Base-by-base conservation (phyloP, 768 basidiomycete genomes). In the Nidularia sp. region DNA sequence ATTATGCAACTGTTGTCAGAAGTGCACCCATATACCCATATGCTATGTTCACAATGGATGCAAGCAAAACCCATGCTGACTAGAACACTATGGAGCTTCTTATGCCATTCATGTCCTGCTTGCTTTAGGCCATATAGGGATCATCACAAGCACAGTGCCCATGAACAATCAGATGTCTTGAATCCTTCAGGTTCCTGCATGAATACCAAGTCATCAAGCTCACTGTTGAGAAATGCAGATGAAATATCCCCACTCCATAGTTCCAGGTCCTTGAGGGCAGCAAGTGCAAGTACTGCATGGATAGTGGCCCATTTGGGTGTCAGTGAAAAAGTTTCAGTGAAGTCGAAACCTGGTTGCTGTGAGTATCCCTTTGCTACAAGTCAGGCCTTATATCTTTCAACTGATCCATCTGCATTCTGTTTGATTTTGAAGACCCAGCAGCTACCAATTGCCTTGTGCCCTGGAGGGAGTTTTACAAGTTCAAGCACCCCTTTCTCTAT, bases 111-210 rank as follows among this genome's bases (percentile, higher is more conserved):
- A 2, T 66, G 59, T 2, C 67, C 66, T 8, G 68, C 65, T 52
- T 77, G 75, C 54, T 73, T 71, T 6, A 79, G 66, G 6, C 77
- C 71, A 60, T 79, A 78, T 33, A 77, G 54, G 2, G 65, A 58
- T 55, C 75, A 73, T 6, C 49, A 39, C 15, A 69, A 58, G 10
- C 39, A 32, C 34, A 51, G 55, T 5, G 67, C 64, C 50, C 56
- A 45, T 22, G 57, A 35, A 22, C 52, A 31, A 15, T 49, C 55
- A 12, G 48, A 48, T 9, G 54, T 29, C 4, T 51, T 49, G 50
- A 63, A 67, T 6, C 67, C 69, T 9, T 60, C 56, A 4, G 70
- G 65, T 50, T 66, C 63, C 5, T 56, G 42, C 67, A 56, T 56
- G 48, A 52, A 42, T 6, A 70, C 53, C 6, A 57, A 49, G 8